Percentiles rank a stretch among this genome's conserved stretches.
phyloP scores from a whole-genome alignment of 345 rosid genomes.

The Eucalyptus lansdowneana region DNA sequence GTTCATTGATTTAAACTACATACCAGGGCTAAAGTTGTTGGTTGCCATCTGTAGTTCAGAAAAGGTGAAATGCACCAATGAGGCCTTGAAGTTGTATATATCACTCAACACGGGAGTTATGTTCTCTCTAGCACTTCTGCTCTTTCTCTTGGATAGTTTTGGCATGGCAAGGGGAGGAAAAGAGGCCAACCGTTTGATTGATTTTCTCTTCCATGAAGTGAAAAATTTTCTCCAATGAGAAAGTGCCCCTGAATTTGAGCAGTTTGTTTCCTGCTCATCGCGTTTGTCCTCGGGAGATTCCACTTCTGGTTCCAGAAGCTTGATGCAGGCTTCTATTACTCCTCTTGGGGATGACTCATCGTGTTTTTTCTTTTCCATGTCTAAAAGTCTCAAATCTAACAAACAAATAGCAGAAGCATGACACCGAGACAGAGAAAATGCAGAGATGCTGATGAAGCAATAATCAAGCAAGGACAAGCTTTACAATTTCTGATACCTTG shows the following conservation, averaged over 20 bases:
- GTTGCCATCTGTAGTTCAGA: slow-evolving; percentile 61
- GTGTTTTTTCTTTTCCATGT: slow-evolving; percentile 27
- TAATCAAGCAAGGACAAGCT: neutral
- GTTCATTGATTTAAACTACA: neutral
- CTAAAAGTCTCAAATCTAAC: slow-evolving; percentile 37
- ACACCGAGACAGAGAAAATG: neutral
- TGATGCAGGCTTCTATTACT: slow-evolving; percentile 50
- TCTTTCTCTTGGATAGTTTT: slow-evolving; percentile 17
- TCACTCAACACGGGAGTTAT: slow-evolving; percentile 22
- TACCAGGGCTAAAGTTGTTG: slow-evolving; percentile 48
- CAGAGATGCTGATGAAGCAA: neutral
- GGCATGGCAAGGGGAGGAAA: slow-evolving; percentile 30
- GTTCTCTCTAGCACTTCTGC: slow-evolving; percentile 22
- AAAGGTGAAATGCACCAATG: slow-evolving; percentile 42
- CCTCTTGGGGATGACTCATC: slow-evolving; percentile 53
- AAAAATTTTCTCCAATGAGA: slow-evolving; percentile 64
- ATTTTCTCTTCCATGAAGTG: slow-evolving; percentile 49
- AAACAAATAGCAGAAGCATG: neutral
- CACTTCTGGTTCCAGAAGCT: slow-evolving; percentile 1
- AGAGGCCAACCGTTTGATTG: slow-evolving; percentile 35
- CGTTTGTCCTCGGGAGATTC: neutral
- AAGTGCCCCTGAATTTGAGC: slow-evolving; percentile 17
- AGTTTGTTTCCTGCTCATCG: neutral
- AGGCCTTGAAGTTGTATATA: slow-evolving; percentile 48
- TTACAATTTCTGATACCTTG: slow-evolving; percentile 19